Evolutionary conservation across 1,139 yeast genomes (phyloP).

Genomic region (Geotrichum klebahnii): DNA sequence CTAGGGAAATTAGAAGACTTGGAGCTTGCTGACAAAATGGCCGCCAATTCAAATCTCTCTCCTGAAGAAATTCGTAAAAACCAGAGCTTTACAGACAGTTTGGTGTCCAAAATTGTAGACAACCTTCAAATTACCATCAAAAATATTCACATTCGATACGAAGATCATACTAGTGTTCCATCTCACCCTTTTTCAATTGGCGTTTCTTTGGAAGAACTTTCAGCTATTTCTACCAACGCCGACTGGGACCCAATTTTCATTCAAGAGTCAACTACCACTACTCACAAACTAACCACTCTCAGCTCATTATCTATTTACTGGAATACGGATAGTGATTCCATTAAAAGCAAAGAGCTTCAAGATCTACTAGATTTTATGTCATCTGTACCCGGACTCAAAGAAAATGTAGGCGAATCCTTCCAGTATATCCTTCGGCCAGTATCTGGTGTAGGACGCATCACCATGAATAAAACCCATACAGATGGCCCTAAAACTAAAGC

Average conservation of each 20-base stretch:
- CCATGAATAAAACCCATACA: slow-evolving; percentile 72
- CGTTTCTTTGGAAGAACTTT: slow-evolving; percentile 72
- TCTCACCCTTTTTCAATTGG: slow-evolving; percentile 77
- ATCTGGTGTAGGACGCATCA: slow-evolving; percentile 78
- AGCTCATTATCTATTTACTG: slow-evolving; percentile 76
- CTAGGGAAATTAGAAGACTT: slow-evolving; percentile 62
- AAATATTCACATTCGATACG: slow-evolving; percentile 87
- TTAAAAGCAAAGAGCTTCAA: slow-evolving; percentile 26
- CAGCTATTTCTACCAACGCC: slow-evolving; percentile 86
- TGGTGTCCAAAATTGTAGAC: slow-evolving; percentile 85
- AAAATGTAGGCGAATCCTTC: slow-evolving; percentile 34
- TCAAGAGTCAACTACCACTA: slow-evolving; percentile 59
- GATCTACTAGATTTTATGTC: slow-evolving; percentile 35
- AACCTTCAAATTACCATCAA: slow-evolving; percentile 89
- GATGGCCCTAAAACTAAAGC: slow-evolving; percentile 65
- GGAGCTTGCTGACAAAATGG: slow-evolving; percentile 45
- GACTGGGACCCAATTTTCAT: slow-evolving; percentile 85
- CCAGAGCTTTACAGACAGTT: slow-evolving; percentile 80
- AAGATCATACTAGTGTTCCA: slow-evolving; percentile 53
- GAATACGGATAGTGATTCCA: slow-evolving; percentile 63
- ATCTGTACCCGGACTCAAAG: slow-evolving; percentile 32
- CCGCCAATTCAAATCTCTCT: slow-evolving; percentile 31
- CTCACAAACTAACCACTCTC: slow-evolving; percentile 74
- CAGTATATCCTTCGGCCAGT: slow-evolving; percentile 84
- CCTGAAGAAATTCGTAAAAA: slow-evolving; percentile 51